Percentiles rank a stretch among this genome's conserved stretches.
Evolutionary conservation across 768 basidiomycete species (phyloP).

Genomic region (Botryobasidium botryosum): DNA sequence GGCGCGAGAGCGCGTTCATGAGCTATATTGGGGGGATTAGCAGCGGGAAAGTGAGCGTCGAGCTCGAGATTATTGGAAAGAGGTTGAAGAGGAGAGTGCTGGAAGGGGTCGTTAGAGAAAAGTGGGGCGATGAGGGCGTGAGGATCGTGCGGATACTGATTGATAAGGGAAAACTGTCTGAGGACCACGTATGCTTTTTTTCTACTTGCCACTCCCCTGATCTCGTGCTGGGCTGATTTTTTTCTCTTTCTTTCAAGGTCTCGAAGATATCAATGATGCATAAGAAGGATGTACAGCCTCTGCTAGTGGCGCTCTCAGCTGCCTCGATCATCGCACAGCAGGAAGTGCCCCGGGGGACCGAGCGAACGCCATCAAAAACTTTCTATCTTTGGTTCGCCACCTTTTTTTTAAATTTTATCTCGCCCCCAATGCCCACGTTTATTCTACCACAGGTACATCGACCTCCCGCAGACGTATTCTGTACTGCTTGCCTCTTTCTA

Average conservation of each 20-base stretch:
- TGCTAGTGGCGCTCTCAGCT: constrained; percentile 60
- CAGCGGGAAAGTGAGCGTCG: constrained; percentile 46
- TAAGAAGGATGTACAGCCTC: constrained; percentile 66
- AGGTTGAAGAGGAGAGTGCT: constrained; percentile 53
- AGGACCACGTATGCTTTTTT: constrained; percentile 60
- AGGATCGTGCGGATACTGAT: constrained; percentile 64
- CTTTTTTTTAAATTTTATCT: neutral
- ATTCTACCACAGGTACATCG: constrained; percentile 58
- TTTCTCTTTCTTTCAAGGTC: constrained; percentile 35
- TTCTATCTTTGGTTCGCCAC: constrained; percentile 72
- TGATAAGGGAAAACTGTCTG: constrained; percentile 81
- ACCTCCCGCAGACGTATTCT: constrained; percentile 67
- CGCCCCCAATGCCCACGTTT: constrained; percentile 7
- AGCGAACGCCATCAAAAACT: constrained; percentile 74
- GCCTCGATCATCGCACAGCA: constrained; percentile 79
- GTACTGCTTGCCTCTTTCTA: constrained; percentile 62
- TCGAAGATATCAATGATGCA: constrained; percentile 89
- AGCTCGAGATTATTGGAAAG: constrained; percentile 55
- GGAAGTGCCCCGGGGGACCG: constrained; percentile 81
- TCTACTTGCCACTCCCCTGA: neutral
- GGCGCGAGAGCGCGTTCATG: constrained; percentile 52
- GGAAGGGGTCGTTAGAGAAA: constrained; percentile 64
- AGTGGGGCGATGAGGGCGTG: constrained; percentile 68
- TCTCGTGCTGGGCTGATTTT: constrained; percentile 1
- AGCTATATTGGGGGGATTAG: constrained; percentile 31